Base-by-base conservation (phyloP, 768 basidiomycete species). In the Lentinula detonsa region DNA sequence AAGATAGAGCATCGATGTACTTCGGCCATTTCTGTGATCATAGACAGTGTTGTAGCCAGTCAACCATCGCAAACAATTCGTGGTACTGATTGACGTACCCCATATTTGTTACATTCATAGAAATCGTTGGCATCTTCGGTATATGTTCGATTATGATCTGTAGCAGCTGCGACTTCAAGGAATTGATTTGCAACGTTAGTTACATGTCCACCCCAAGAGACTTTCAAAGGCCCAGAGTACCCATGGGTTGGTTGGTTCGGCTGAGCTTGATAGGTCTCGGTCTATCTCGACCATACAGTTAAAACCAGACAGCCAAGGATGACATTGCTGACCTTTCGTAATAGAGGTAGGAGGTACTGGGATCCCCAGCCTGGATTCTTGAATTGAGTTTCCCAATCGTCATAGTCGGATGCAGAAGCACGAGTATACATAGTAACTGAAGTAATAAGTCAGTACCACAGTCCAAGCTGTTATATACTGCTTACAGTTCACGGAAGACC, bases 341-440 rank as follows among this genome's bases (percentile, higher is more conserved):
- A 61, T 0, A 80, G 64, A 2, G 81, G 81, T 23, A 81, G 68
- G 0, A 82, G 67, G 18, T 77, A 73, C 11, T 72, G 61, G 3
- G 75, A 77, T 16, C 76, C 69, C 81, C 81, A 82, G 3, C 80
- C 81, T 0, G 69, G 54, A 60, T 81, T 80, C 9, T 70, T 72
- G 66, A 9, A 67, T 66, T 3, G 23, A 11, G 6, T 68, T 59
- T 76, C 73, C 81, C 81, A 81, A 50, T 77, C 78, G 43, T 82
- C 77, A 28, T 75, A 81, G 61, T 82, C 81, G 0, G 78, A 79
- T 1, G 76, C 75, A 1, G 75, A 65, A 15, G 76, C 74, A 11
- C 81, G 75, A 0, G 73, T 75, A 59, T 82, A 82, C 72, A 76
- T 68, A 65, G 68, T 71, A 49, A 71, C 64, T 67, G 28, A 23